phyloP scores from a whole-genome alignment of 2,329 filamentous ascomycete genomes.

The Laburnicola sp. region DNA sequence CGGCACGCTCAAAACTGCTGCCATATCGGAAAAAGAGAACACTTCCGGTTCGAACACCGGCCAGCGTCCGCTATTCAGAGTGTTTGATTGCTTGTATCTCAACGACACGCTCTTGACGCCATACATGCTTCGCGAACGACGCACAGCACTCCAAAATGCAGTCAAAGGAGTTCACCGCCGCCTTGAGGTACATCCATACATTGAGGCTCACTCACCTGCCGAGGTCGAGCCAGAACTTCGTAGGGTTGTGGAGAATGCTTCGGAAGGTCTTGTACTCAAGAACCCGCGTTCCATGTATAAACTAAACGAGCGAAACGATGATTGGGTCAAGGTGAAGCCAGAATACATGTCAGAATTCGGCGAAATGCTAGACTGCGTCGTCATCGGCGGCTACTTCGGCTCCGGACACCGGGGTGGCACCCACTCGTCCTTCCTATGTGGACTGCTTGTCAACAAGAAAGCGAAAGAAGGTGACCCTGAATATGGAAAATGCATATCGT shows the following conservation, averaged over 20 bases:
- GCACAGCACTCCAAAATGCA: conserved; percentile 71
- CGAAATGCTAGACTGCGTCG: conserved; percentile 84
- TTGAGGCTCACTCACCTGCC: conserved; percentile 65
- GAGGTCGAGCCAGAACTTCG: conserved; percentile 80
- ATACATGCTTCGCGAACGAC: conserved; percentile 81
- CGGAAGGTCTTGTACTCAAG: conserved; percentile 90
- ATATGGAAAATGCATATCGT: conserved; percentile 82
- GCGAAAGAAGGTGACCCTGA: conserved; percentile 60
- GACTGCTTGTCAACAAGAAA: conserved; percentile 73
- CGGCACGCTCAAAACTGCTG: conserved; percentile 90
- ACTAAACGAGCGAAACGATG: conserved; percentile 86
- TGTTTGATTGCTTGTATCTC: conserved; percentile 90
- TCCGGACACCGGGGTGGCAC: conserved; percentile 80
- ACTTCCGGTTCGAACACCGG: conserved; percentile 60
- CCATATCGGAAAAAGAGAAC: conserved; percentile 76
- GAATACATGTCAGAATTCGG: conserved; percentile 98
- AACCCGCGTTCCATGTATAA: conserved; percentile 86
- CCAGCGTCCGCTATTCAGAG: conserved; percentile 75
- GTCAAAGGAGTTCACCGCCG: conserved; percentile 72
- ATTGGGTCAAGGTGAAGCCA: conserved; percentile 98
- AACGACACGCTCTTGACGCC: conserved; percentile 79
- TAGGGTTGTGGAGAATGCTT: conserved; percentile 80
- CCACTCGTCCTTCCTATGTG: conserved; percentile 88
- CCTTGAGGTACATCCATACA: conserved; percentile 79
- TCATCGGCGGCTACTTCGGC: conserved; percentile 92